Evolutionary conservation across 2,329 filamentous ascomycete genomes (phyloP).

Genomic region (Colletotrichum falcatum): DNA sequence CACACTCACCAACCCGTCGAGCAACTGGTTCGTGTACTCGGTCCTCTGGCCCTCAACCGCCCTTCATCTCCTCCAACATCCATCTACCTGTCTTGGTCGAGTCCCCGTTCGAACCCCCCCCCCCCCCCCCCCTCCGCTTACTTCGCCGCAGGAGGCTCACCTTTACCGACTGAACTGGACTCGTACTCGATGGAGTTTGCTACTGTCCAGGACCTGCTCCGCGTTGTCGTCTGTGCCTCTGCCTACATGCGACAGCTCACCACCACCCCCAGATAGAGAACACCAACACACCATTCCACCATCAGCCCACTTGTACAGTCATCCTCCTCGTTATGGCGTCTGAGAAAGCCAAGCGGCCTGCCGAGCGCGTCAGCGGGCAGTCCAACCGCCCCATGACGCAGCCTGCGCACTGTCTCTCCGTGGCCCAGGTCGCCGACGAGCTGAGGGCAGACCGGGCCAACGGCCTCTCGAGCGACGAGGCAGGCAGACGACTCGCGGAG

Average conservation of each 20-base stretch:
- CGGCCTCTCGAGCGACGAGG: constrained; percentile 63
- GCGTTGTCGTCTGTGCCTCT: constrained; percentile 34
- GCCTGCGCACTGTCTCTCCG: constrained; percentile 68
- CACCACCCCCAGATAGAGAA: constrained; percentile 28
- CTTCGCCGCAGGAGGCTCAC: background rate
- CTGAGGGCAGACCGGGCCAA: constrained; percentile 63
- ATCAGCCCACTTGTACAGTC: too few species aligned
- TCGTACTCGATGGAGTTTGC: constrained; percentile 28
- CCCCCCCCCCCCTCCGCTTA: background rate
- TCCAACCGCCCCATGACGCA: constrained; percentile 58
- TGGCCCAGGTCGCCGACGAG: constrained; percentile 62
- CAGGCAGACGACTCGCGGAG: constrained; percentile 60
- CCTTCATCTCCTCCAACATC: background rate
- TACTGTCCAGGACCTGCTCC: constrained; percentile 26
- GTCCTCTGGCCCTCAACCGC: background rate
- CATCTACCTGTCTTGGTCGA: background rate
- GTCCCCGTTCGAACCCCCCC: background rate
- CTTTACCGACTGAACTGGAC: background rate
- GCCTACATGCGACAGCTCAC: constrained; percentile 38
- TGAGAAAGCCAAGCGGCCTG: constrained; percentile 13
- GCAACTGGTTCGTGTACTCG: too few species aligned
- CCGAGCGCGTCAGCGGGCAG: constrained; percentile 49
- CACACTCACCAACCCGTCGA: background rate
- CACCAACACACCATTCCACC: background rate
- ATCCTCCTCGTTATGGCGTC: constrained; percentile 12